Evolutionary conservation across 108 stramenopile genomes (phyloP).

Genomic region (Stephanodiscus minutulus): DNA sequence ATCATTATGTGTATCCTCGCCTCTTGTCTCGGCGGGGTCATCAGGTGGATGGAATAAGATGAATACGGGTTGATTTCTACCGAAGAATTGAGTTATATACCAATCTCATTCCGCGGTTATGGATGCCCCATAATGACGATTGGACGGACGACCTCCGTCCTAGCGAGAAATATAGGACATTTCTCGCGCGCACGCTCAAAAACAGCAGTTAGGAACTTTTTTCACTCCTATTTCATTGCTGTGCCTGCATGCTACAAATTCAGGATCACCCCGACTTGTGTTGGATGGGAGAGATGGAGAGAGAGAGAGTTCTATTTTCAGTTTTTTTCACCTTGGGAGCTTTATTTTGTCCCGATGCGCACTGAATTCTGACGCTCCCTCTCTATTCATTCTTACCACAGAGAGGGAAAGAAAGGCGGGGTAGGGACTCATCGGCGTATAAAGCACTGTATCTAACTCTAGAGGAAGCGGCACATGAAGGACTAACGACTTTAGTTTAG

Average conservation of each 20-base stretch:
- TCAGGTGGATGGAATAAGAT: background rate
- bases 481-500: too few species aligned
- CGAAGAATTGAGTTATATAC: conserved; percentile 1
- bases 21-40: too few species aligned
- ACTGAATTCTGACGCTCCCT: background rate
- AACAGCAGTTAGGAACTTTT: conserved; percentile 2
- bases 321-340: too few species aligned
- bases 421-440: too few species aligned
- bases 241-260: conserved; percentile 26
- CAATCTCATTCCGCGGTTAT: conserved; percentile 7
- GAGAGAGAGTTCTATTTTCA: background rate
- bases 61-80: conserved; percentile 17
- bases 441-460: background rate
- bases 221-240: conserved; percentile 3
- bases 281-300: background rate
- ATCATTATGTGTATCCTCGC: too few species aligned
- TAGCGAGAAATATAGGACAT: conserved; percentile 11
- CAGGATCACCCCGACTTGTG: background rate
- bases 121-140: conserved; percentile 6
- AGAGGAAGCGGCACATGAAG: background rate
- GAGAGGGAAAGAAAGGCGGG: too few species aligned
- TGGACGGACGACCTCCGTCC: background rate
- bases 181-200: conserved; percentile 7
- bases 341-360: background rate
- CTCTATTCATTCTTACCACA: too few species aligned